These are phyloP conservation scores for Paecilomyces sp. DNA, from an alignment of 2,329 filamentous ascomycete species.

Conservation along the genomic window DNA sequence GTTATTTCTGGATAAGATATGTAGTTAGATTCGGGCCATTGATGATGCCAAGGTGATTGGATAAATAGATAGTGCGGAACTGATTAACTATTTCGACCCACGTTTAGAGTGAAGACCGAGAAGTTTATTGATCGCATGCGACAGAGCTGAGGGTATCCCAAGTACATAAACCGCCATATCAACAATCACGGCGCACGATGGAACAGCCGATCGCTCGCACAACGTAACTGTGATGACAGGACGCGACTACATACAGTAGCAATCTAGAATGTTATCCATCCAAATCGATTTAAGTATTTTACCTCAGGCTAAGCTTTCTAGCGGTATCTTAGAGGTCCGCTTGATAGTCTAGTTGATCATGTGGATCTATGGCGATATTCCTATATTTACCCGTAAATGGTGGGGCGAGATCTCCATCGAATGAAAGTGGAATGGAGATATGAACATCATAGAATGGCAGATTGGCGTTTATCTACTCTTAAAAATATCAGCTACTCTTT, in stretches of 20 bases:
- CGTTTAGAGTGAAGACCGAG: too few species aligned
- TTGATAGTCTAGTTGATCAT: background rate
- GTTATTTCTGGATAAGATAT: too few species aligned
- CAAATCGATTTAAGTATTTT: too few species aligned
- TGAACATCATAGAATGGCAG: background rate
- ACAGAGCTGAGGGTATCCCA: too few species aligned
- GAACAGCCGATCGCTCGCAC: background rate
- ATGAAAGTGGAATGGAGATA: background rate
- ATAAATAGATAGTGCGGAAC: too few species aligned
- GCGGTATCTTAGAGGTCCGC: background rate
- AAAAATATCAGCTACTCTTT: background rate
- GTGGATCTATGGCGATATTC: background rate
- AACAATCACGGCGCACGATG: too few species aligned
- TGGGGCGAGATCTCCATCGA: background rate
- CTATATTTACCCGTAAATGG: background rate
- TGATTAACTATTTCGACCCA: too few species aligned
- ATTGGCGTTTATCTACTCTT: background rate
- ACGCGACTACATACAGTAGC: background rate
- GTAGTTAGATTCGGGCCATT: too few species aligned
- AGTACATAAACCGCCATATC: too few species aligned
- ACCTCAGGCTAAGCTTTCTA: background rate
- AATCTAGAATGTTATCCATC: background rate
- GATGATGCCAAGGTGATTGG: too few species aligned
- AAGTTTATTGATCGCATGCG: too few species aligned
- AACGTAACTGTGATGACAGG: background rate